Conservation (phyloP, 371 early-diverging fungal species). For the Lichtheimia corymbifera region DNA sequence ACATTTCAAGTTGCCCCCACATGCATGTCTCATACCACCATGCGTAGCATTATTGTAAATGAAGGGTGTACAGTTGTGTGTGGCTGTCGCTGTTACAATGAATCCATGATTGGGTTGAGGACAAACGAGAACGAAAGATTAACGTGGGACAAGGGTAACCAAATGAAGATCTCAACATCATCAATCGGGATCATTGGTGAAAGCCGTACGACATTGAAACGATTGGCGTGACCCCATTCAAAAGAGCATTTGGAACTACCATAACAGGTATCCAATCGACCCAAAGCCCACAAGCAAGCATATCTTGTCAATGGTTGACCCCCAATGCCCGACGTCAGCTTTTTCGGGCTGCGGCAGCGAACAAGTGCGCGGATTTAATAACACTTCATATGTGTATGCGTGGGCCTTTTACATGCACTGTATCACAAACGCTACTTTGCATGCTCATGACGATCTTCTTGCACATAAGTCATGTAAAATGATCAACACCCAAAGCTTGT, state of each 20-base stretch:
- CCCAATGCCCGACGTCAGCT: not conserved
- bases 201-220: slow-evolving; percentile 13
- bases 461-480: not conserved
- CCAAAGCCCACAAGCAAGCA: not conserved
- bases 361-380: slow-evolving; percentile 8
- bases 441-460: not conserved
- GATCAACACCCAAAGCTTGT: slow-evolving; percentile 3
- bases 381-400: slow-evolving; percentile 8
- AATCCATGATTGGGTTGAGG: not conserved
- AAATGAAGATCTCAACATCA: slow-evolving; percentile 2
- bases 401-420: slow-evolving; percentile 1
- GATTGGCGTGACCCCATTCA: not conserved
- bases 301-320: not conserved
- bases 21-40: no score
- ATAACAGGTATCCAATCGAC: slow-evolving; percentile 7
- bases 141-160: not conserved
- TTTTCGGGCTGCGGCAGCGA: not conserved
- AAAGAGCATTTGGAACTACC: slow-evolving; percentile 19
- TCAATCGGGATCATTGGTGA: slow-evolving; percentile 14
- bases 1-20: no score
- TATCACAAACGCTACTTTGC: not conserved
- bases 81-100: not conserved
- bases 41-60: not conserved
- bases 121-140: not conserved
- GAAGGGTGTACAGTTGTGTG: not conserved